Conservation (phyloP, 345 rosid species). For the Carallia brachiata region DNA sequence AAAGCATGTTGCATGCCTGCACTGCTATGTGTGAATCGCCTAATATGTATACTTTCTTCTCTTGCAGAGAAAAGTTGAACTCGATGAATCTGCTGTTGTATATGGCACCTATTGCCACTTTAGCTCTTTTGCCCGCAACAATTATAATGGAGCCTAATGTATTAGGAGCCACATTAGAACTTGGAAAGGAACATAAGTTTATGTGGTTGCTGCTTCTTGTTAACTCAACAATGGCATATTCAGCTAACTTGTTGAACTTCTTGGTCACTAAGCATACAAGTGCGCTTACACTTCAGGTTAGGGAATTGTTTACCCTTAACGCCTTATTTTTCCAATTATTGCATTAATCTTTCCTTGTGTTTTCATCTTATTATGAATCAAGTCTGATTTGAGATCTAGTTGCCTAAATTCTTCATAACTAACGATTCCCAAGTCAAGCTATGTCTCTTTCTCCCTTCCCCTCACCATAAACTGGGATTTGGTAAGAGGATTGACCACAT, state of each 20-base stretch:
- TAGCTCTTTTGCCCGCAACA: constrained; percentile 65
- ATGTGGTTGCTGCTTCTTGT: constrained; percentile 71
- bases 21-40: background rate
- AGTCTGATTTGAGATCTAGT: no score
- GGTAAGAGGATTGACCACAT: no score
- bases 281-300: constrained; percentile 88
- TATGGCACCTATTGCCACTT: constrained; percentile 84
- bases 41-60: background rate
- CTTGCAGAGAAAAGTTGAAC: constrained; percentile 83
- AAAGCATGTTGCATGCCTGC: no score
- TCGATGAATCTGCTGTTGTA: constrained; percentile 91
- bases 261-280: constrained; percentile 90
- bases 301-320: constrained; percentile 4
- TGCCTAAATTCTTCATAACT: no score
- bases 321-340: background rate
- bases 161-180: constrained; percentile 46
- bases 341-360: background rate
- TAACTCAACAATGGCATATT: constrained; percentile 80
- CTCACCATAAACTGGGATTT: no score
- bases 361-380: no score
- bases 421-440: no score
- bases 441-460: no score
- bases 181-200: constrained; percentile 61
- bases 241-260: constrained; percentile 83
- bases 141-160: constrained; percentile 82